A percentile compares a stretch with the other conserved stretches of the same genome.
phyloP scores from a whole-genome alignment of 345 rosid species.

The Abelmoschus esculentus region DNA sequence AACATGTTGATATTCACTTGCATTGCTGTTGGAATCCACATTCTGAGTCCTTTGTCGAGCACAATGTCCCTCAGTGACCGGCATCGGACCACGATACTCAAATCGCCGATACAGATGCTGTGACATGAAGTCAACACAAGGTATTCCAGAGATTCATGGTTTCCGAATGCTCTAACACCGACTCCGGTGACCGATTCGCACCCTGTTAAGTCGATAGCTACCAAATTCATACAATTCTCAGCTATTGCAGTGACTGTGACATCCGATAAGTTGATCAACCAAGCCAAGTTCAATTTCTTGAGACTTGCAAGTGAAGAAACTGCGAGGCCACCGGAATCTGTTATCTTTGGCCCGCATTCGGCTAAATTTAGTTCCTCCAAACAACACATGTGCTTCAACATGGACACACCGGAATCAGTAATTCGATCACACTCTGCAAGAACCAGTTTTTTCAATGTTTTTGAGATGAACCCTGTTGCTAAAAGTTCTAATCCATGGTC shows the following conservation, averaged over 20 bases:
- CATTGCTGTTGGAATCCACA: constrained; percentile 23
- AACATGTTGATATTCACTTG: constrained; percentile 20
- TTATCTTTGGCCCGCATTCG: constrained; percentile 39
- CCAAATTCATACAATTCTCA: constrained; percentile 24
- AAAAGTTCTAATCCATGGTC: constrained; percentile 27
- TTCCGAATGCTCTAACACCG: constrained; percentile 27
- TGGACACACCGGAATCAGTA: constrained; percentile 31
- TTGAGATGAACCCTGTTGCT: constrained; percentile 28
- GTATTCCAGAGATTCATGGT: constrained; percentile 24
- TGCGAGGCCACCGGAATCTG: constrained; percentile 27
- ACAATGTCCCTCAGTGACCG: constrained; percentile 24
- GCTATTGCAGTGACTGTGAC: constrained; percentile 27
- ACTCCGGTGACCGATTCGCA: constrained; percentile 33
- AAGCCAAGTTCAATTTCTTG: constrained; percentile 27
- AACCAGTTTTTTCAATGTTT: constrained; percentile 29
- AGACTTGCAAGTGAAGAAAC: constrained; percentile 27
- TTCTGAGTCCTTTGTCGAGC: constrained; percentile 28
- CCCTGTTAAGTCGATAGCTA: constrained; percentile 33
- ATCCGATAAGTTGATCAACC: constrained; percentile 44
- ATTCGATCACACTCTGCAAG: constrained; percentile 34
- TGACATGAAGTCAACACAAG: constrained; percentile 29
- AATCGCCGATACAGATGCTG: constrained; percentile 15
- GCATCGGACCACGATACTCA: constrained; percentile 21
- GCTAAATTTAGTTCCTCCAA: constrained; percentile 44
- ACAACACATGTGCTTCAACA: constrained; percentile 24